Conservation (phyloP, 768 basidiomycete genomes). For the Mycena polygramma region DNA sequence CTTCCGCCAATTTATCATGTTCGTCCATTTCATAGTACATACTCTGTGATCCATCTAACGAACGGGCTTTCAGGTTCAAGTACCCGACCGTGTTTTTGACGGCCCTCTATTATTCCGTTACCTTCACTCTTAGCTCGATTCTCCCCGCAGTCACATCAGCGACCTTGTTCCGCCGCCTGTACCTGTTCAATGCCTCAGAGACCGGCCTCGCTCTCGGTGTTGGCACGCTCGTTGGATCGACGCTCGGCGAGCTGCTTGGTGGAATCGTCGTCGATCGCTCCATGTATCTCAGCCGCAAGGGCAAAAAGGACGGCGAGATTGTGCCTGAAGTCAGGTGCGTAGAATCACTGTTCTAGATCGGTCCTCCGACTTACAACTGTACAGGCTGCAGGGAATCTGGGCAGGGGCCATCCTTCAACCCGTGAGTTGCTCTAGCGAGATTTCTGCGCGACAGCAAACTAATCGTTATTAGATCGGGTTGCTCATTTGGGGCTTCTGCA, state of each 20-base stretch:
- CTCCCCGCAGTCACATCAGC: conserved; percentile 34
- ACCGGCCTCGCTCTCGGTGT: conserved; percentile 28
- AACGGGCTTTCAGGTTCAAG: conserved; percentile 18
- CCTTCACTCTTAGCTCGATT: conserved; percentile 32
- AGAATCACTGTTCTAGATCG: background rate
- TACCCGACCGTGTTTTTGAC: conserved; percentile 33
- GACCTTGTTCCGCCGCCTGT: conserved; percentile 30
- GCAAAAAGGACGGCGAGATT: conserved; percentile 18
- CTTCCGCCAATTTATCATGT: conserved; percentile 27
- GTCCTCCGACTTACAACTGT: background rate
- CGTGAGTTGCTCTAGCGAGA: background rate
- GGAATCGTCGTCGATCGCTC: conserved; percentile 31
- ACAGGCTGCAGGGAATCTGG: conserved; percentile 32
- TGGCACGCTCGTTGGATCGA: conserved; percentile 29
- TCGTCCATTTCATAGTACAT: background rate
- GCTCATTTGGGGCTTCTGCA: conserved; percentile 29
- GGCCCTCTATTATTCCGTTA: conserved; percentile 28
- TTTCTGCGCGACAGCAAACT: background rate
- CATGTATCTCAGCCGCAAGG: conserved; percentile 28
- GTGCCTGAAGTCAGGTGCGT: conserved; percentile 27
- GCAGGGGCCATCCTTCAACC: conserved; percentile 27
- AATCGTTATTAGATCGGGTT: conserved; percentile 20
- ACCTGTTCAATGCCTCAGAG: conserved; percentile 24
- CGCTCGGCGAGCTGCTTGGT: conserved; percentile 30
- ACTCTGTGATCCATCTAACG: background rate